Evolutionary conservation across 176 grass and related monocot genomes (phyloP).

Genomic region (Hordeum marinum): DNA sequence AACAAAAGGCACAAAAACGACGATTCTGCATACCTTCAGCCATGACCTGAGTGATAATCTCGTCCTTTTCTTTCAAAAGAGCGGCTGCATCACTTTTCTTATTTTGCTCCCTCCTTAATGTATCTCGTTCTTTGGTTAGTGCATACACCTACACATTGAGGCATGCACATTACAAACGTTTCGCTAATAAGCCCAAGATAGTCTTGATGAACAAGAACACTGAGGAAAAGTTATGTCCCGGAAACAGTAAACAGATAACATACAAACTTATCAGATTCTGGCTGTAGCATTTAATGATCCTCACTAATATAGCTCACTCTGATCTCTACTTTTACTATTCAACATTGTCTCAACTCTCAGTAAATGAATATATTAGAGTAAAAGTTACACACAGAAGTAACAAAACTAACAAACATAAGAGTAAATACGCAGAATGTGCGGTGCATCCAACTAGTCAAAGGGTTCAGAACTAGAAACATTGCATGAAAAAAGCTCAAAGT

Average conservation of each 20-base stretch:
- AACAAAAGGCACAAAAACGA: constrained; percentile 4
- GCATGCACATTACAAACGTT: constrained; percentile 8
- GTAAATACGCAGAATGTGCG: background rate
- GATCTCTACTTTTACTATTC: background rate
- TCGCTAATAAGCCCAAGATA: background rate
- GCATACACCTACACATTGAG: constrained; percentile 73
- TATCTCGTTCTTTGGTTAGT: constrained; percentile 92
- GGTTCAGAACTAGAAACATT: background rate
- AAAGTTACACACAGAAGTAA: background rate
- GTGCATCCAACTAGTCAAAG: background rate
- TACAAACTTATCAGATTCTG: background rate
- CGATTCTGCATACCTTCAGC: constrained; percentile 76
- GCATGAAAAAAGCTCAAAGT: background rate
- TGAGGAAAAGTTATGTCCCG: background rate
- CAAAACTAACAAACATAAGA: background rate
- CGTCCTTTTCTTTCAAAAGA: constrained; percentile 99
- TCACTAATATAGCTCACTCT: background rate
- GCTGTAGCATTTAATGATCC: background rate
- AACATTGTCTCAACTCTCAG: background rate
- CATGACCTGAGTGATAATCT: constrained; percentile 99
- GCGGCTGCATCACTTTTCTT: constrained; percentile 93
- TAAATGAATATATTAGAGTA: background rate
- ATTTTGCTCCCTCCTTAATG: constrained; percentile 94
- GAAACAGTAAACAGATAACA: background rate
- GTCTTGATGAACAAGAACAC: background rate